Evolutionary conservation across 805 yeast genomes (phyloP).

Genomic region (Starmerella davenportii): DNA sequence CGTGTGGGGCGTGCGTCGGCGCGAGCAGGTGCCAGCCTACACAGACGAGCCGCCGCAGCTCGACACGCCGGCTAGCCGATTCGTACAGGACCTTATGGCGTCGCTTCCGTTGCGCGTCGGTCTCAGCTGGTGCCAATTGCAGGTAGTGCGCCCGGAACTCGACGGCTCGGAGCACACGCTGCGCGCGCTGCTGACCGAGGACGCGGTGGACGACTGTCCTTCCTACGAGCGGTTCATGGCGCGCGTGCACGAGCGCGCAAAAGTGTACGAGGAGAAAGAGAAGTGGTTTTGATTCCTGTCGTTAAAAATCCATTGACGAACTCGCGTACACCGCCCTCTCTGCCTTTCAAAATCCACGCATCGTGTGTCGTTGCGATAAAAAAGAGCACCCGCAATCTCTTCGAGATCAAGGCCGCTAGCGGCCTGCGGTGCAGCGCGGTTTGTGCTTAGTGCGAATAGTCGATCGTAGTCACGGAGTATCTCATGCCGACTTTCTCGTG

Average conservation of each 20-base stretch:
- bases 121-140: slow-evolving; percentile 31
- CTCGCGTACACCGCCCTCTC: too few relatives aligned
- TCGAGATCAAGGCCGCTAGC: too few relatives aligned
- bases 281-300: neutral
- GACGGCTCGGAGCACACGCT: slow-evolving; percentile 45
- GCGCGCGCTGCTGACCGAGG: slow-evolving; percentile 53
- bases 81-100: slow-evolving; percentile 45
- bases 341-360: too few relatives aligned
- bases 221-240: slow-evolving; percentile 52
- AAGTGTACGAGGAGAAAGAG: slow-evolving; percentile 11
- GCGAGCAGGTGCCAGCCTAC: slow-evolving; percentile 32
- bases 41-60: slow-evolving; percentile 48
- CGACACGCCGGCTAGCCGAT: slow-evolving; percentile 48
- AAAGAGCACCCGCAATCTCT: too few relatives aligned
- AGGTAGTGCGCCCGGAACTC: slow-evolving; percentile 43
- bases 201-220: slow-evolving; percentile 27
- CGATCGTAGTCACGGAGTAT: too few relatives aligned
- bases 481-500: too few relatives aligned
- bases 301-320: too few relatives aligned
- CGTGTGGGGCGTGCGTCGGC: slow-evolving; percentile 38
- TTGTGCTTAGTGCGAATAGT: too few relatives aligned
- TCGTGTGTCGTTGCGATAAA: too few relatives aligned
- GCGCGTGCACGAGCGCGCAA: slow-evolving; percentile 41
- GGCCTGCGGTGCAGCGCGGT: too few relatives aligned
- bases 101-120: slow-evolving; percentile 32